Percentiles rank a stretch among this genome's conserved stretches.
phyloP scores from a whole-genome alignment of 2,329 filamentous ascomycete genomes.

The Colletotrichum shisoi region DNA sequence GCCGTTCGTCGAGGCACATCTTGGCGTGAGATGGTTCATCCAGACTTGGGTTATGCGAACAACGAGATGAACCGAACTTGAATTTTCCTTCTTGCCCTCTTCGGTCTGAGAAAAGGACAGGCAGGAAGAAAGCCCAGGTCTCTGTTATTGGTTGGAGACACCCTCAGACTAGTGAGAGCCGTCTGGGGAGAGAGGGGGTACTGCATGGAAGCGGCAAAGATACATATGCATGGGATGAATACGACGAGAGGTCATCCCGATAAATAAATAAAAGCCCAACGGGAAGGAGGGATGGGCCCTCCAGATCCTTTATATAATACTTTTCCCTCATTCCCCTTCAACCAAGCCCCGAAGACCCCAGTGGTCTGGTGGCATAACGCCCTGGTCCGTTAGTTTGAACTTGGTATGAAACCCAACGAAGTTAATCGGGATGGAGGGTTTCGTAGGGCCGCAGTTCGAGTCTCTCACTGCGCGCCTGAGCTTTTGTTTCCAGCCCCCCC shows the following conservation, averaged over 20 bases:
- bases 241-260: not conserved
- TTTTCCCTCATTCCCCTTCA: not conserved
- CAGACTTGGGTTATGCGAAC: not conserved
- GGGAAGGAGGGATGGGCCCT: not conserved
- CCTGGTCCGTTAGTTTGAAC: slow-evolving; percentile 20
- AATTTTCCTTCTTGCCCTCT: no score
- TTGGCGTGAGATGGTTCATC: not conserved
- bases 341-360: slow-evolving; percentile 12
- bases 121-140: no score
- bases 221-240: not conserved
- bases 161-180: not conserved
- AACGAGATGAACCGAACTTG: not conserved
- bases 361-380: slow-evolving; percentile 23
- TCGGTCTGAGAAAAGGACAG: not conserved
- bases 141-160: no score
- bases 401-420: slow-evolving; percentile 19
- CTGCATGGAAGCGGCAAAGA: no score
- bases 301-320: not conserved
- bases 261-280: no score
- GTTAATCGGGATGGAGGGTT: not conserved
- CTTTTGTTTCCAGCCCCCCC: slow-evolving; percentile 6
- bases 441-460: slow-evolving; percentile 10
- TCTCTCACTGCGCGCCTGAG: not conserved
- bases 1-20: slow-evolving; percentile 2
- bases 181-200: not conserved